Evolutionary conservation across 495 filamentous ascomycete genomes (phyloP).

Genomic region (Penicillium mononematosum): DNA sequence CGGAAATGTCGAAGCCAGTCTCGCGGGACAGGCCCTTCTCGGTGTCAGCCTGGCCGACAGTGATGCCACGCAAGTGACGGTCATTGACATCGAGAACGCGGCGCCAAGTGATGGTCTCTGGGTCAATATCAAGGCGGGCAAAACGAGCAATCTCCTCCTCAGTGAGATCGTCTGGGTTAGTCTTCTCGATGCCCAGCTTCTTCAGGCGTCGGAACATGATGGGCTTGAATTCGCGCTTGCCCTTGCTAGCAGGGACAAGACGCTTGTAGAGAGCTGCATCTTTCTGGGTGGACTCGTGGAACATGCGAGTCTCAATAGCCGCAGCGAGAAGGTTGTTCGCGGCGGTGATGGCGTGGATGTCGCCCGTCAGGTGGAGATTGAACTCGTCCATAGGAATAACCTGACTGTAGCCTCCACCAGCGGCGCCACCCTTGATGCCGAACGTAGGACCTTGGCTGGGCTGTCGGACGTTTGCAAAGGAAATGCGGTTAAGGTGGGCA

Average conservation of each 20-base stretch:
- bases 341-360: conserved; percentile 95
- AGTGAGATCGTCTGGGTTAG: conserved; percentile 83
- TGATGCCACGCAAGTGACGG: conserved; percentile 83
- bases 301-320: conserved; percentile 97
- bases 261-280: conserved; percentile 86
- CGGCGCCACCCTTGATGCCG: conserved; percentile 97
- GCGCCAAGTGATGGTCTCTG: conserved; percentile 94
- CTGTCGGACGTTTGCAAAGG: conserved; percentile 95
- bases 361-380: conserved; percentile 94
- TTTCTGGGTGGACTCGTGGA: conserved; percentile 93
- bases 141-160: conserved; percentile 85
- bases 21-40: conserved; percentile 83
- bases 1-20: conserved; percentile 95
- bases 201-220: conserved; percentile 89
- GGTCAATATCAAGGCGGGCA: conserved; percentile 91
- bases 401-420: conserved; percentile 95
- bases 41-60: conserved; percentile 80
- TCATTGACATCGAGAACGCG: conserved; percentile 97
- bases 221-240: conserved; percentile 79
- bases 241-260: conserved; percentile 85
- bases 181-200: conserved; percentile 95
- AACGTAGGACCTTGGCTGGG: conserved; percentile 97
- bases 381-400: conserved; percentile 99
- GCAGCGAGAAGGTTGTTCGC: conserved; percentile 98
- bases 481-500: conserved; percentile 79